Percentiles rank a stretch among this genome's conserved stretches.
phyloP scores from a whole-genome alignment of 805 yeast species.

The Wickerhamomyces canadensis region DNA sequence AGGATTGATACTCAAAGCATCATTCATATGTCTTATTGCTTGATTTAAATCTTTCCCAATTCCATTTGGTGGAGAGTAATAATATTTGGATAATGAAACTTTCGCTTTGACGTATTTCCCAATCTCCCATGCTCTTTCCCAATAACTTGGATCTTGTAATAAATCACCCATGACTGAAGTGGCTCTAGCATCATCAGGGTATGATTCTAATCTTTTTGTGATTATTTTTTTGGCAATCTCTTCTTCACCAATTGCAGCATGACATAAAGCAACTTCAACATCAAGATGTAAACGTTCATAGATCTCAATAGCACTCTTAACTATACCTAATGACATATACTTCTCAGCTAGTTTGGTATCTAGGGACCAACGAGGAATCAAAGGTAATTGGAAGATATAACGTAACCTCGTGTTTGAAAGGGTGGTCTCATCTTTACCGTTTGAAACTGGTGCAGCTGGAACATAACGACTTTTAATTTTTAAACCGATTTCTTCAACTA shows the following conservation, averaged over 20 bases:
- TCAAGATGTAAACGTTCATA: conserved; percentile 73
- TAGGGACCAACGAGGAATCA: conserved; percentile 80
- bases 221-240: conserved; percentile 59
- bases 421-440: conserved; percentile 23
- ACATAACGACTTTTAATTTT: conserved; percentile 51
- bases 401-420: conserved; percentile 46
- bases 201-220: conserved; percentile 41
- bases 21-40: conserved; percentile 66
- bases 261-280: conserved; percentile 85
- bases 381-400: conserved; percentile 68
- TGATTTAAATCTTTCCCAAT: conserved; percentile 41
- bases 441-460: conserved; percentile 29
- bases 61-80: conserved; percentile 64
- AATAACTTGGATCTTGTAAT: conserved; percentile 63
- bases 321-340: conserved; percentile 76
- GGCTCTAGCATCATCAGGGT: conserved; percentile 79
- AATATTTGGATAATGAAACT: conserved; percentile 70
- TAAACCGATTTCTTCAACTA: conserved; percentile 83
- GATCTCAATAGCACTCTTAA: conserved; percentile 83
- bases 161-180: conserved; percentile 83
- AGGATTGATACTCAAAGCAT: conserved; percentile 69
- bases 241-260: conserved; percentile 78
- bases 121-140: conserved; percentile 85
- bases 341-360: conserved; percentile 82
- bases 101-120: conserved; percentile 84